These are phyloP conservation scores for Hippophae rhamnoides DNA, from an alignment of 306 rosid species.

Conservation along the genomic window DNA sequence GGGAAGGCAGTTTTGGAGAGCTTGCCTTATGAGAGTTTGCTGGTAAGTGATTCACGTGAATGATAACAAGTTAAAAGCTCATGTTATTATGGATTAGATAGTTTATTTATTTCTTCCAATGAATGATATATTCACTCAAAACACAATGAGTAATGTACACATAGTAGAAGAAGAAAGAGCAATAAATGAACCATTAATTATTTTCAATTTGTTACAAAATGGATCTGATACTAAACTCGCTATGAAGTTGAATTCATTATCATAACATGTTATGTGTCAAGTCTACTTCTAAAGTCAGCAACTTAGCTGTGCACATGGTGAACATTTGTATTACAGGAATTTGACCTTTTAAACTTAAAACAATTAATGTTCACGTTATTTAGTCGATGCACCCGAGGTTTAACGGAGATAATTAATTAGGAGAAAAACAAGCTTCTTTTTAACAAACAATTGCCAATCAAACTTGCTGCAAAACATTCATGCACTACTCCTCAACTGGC, in stretches of 20 bases:
- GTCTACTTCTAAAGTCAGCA: background rate
- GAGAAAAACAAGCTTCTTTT: constrained; percentile 53
- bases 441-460: constrained; percentile 25
- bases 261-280: background rate
- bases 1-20: constrained; percentile 52
- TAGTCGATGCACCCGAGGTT: constrained; percentile 56
- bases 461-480: constrained; percentile 42
- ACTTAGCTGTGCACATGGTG: background rate
- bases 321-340: background rate
- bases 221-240: too few relatives aligned
- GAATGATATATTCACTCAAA: too few relatives aligned
- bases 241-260: too few relatives aligned
- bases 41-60: constrained; percentile 29
- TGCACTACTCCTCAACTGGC: constrained; percentile 61
- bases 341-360: constrained; percentile 2
- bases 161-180: too few relatives aligned
- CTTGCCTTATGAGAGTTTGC: constrained; percentile 42
- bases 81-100: background rate
- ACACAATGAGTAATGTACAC: background rate
- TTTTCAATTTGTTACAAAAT: too few relatives aligned
- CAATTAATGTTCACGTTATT: constrained; percentile 6
- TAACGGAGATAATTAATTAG: constrained; percentile 49
- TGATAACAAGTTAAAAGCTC: background rate
- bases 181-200: too few relatives aligned
- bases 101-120: background rate